These are phyloP conservation scores for Populus nigra DNA, from an alignment of 345 rosid species.

Conservation along the genomic window DNA sequence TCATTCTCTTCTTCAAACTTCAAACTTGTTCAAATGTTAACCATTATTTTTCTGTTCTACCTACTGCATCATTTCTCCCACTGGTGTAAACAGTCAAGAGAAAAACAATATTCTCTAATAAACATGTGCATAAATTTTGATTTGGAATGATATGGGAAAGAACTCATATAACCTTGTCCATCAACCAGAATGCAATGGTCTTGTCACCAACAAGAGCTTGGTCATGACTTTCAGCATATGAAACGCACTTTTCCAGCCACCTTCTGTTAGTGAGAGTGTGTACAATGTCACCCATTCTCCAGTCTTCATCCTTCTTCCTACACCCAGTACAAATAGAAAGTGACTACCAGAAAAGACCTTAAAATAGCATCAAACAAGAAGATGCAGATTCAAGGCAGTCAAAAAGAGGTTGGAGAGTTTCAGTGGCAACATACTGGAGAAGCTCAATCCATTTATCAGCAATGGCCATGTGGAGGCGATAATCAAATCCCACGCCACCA, in stretches of 20 bases:
- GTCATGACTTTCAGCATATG: conserved; percentile 97
- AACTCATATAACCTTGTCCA: conserved; percentile 73
- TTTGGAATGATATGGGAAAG: not conserved
- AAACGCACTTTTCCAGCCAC: conserved; percentile 81
- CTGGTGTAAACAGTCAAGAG: too few relatives aligned
- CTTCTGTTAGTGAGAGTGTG: conserved; percentile 80
- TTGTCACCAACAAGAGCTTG: conserved; percentile 99
- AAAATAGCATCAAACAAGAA: conserved; percentile 6
- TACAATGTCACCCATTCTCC: conserved; percentile 75
- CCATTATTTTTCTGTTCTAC: too few relatives aligned
- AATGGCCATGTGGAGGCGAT: conserved; percentile 94
- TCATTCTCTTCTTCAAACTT: too few relatives aligned
- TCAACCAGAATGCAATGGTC: conserved; percentile 94
- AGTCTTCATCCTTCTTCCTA: conserved; percentile 85
- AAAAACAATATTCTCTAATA: too few relatives aligned
- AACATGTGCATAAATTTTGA: too few relatives aligned
- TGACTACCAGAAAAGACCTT: conserved; percentile 6
- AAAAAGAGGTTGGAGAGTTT: not conserved
- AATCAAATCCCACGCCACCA: conserved; percentile 97
- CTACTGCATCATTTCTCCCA: too few relatives aligned
- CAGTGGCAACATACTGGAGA: conserved; percentile 55
- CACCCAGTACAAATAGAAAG: conserved; percentile 18
- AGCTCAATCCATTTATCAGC: conserved; percentile 98
- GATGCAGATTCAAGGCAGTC: conserved; percentile 6
- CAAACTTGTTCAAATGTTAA: too few relatives aligned